These are phyloP conservation scores for Cladophialophora immunda DNA, from an alignment of 2,329 filamentous ascomycete genomes.

Conservation along the genomic window DNA sequence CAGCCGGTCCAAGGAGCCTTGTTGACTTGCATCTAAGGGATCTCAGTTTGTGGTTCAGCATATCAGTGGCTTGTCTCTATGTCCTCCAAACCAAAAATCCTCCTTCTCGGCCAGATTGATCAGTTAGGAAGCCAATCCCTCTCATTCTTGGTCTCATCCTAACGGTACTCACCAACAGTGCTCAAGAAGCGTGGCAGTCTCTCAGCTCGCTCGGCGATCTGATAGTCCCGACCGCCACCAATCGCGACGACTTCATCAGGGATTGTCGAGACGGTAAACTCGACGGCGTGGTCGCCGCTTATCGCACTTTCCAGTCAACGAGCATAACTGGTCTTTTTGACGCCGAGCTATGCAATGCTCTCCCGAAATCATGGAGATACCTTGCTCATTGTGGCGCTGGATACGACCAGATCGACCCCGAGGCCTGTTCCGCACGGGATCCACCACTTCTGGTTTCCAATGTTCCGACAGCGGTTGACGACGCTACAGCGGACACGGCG, in stretches of 20 bases:
- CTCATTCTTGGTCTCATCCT: not conserved
- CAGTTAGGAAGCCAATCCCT: constrained; percentile 49
- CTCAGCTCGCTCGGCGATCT: constrained; percentile 72
- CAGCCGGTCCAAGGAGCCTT: not conserved
- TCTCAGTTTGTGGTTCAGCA: not conserved
- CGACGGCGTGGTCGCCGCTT: constrained; percentile 71
- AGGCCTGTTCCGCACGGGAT: too few species aligned
- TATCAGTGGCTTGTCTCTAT: constrained; percentile 8
- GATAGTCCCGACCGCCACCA: constrained; percentile 67
- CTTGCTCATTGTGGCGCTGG: too few species aligned
- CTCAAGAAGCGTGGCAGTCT: constrained; percentile 69
- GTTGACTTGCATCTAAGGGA: not conserved
- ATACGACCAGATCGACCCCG: too few species aligned
- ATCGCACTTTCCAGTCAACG: constrained; percentile 74
- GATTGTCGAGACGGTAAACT: constrained; percentile 72
- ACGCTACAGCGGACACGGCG: too few species aligned
- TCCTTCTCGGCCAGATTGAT: constrained; percentile 70
- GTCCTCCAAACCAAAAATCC: constrained; percentile 62
- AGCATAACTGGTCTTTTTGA: constrained; percentile 71
- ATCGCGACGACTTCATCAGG: constrained; percentile 72
- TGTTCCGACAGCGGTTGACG: too few species aligned
- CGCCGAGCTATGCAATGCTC: too few species aligned
- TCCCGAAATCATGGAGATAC: too few species aligned
- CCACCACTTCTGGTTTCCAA: too few species aligned
- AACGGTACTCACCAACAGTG: constrained; percentile 49